These are phyloP conservation scores for Nannochloris sp. DNA, from an alignment of 139 green algal genomes.

Conservation along the genomic window DNA sequence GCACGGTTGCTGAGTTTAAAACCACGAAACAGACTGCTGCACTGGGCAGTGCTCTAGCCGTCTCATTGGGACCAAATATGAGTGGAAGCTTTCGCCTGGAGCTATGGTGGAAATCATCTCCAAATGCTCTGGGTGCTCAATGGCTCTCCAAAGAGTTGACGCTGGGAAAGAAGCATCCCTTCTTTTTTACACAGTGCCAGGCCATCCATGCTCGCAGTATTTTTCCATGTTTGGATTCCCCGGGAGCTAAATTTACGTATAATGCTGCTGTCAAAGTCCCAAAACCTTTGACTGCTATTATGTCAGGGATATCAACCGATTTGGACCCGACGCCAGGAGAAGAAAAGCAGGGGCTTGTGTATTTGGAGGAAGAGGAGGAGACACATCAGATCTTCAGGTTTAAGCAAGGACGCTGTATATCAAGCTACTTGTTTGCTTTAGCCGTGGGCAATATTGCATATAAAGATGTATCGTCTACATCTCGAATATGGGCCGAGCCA, in stretches of 20 bases:
- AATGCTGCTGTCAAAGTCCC: constrained; percentile 61
- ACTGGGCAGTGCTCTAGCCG: constrained; percentile 8
- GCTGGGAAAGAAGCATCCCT: constrained; percentile 68
- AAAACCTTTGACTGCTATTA: constrained; percentile 54
- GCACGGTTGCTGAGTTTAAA: constrained; percentile 14
- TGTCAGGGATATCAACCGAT: constrained; percentile 50
- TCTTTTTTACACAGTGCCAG: constrained; percentile 91
- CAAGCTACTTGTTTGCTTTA: constrained; percentile 87
- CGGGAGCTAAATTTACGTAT: constrained; percentile 73
- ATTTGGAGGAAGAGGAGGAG: not conserved
- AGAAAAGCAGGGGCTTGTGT: not conserved
- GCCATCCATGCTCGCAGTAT: constrained; percentile 86
- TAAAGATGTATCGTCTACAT: constrained; percentile 39
- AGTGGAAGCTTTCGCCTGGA: constrained; percentile 1
- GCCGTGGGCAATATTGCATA: constrained; percentile 71
- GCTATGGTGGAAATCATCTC: constrained; percentile 30
- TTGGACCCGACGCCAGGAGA: constrained; percentile 17
- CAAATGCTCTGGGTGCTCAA: constrained; percentile 55
- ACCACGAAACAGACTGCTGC: not conserved
- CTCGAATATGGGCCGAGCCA: constrained; percentile 66
- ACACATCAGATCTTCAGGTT: constrained; percentile 15
- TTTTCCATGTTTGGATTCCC: constrained; percentile 86
- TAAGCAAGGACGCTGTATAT: constrained; percentile 51
- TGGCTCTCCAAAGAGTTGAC: constrained; percentile 73
- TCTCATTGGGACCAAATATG: constrained; percentile 9